These are phyloP conservation scores for Aspergillus tamarii DNA, from an alignment of 2,329 filamentous ascomycete genomes.

Conservation along the genomic window DNA sequence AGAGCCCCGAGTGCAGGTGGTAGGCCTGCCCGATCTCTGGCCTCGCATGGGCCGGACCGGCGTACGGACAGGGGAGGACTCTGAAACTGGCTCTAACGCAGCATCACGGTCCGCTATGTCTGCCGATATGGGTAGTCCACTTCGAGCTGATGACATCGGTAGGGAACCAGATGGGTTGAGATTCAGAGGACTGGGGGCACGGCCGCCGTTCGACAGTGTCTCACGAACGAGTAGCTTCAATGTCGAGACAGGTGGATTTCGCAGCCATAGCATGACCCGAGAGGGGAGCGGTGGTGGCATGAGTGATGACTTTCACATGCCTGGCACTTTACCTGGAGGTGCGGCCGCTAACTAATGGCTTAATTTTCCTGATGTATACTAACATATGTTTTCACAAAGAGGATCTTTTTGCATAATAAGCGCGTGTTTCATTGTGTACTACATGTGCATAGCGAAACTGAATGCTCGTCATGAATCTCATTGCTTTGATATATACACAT, in stretches of 20 bases:
- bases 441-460: background rate
- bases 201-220: slow-evolving; percentile 33
- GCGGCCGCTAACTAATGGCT: slow-evolving; percentile 24
- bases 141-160: slow-evolving; percentile 26
- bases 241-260: slow-evolving; percentile 34
- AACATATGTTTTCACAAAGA: slow-evolving; percentile 1
- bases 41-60: slow-evolving; percentile 58
- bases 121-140: slow-evolving; percentile 29
- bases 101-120: slow-evolving; percentile 35
- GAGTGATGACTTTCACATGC: slow-evolving; percentile 43
- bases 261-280: slow-evolving; percentile 36
- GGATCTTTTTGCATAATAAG: background rate
- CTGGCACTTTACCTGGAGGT: slow-evolving; percentile 41
- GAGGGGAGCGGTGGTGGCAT: slow-evolving; percentile 33
- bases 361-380: background rate
- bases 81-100: slow-evolving; percentile 38
- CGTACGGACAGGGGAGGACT: slow-evolving; percentile 47
- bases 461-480: slow-evolving; percentile 16
- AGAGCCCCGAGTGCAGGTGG: slow-evolving; percentile 67
- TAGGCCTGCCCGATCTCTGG: slow-evolving; percentile 65
- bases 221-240: slow-evolving; percentile 41
- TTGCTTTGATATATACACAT: slow-evolving; percentile 24
- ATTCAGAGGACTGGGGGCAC: slow-evolving; percentile 35
- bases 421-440: background rate
- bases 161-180: slow-evolving; percentile 37